Evolutionary conservation across 139 green algal genomes (phyloP), one percentile per base, ranked within the genome.

Genomic region (Chlorella ohadii): DNA sequence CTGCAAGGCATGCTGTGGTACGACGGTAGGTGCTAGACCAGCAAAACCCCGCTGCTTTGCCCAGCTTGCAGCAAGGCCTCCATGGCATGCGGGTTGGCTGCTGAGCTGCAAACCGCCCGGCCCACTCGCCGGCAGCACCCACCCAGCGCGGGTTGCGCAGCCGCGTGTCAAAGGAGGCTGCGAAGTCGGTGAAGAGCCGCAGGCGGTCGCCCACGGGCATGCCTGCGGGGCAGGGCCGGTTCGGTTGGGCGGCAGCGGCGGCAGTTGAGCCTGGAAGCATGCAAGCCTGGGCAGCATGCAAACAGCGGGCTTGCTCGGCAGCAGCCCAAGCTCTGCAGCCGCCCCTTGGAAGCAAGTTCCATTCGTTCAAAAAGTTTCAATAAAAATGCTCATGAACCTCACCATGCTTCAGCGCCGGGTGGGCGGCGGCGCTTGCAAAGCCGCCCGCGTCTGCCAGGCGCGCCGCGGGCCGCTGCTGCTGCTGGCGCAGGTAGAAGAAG

Each of bases 131-230:
- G n/a, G n/a, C n/a, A n/a, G n/a, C 12, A 59, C 51, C 51, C 15
- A 96, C 93, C 93, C 93, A 98, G 20, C 87, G 87, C 9, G 95
- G 93, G 64, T 96, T 98, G 23, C 94, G 86, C 16, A 89, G 93
- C 15, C 91, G 87, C 9, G 83, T 85, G 85, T 98, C 95, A 82
- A 93, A 97, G 15, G 78, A 86, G 15, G 86, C 79, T 1, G 91
- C 87, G 63, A 89, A 97, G 27, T 88, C 86, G 28, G 72, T 57
- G 25, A 88, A 88, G 33, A 77, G 16, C 2, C 86, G 72, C 34
- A 90, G 31, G 23, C 67, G 38, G 64, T 83, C 73, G 39, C 81
- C 65, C 41, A 78, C 31, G 6, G 88, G 88, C 66, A 77, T 72
- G 65, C 79, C 71, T 85, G 64, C 34, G 31, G 38, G 13, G 13